Conservation (phyloP, 129 eudicot genomes). For the Tagetes erecta region DNA sequence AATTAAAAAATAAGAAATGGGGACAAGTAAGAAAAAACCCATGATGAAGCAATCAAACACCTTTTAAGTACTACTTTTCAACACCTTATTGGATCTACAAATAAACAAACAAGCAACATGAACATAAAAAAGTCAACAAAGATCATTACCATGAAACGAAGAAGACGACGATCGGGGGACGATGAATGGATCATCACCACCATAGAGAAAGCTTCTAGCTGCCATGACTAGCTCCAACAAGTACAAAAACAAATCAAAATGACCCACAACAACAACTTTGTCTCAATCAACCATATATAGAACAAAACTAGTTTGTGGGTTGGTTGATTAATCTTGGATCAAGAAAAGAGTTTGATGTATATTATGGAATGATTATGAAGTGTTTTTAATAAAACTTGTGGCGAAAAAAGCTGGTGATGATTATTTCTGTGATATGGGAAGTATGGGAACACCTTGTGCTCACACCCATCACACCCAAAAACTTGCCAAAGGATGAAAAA, state of each 20-base stretch:
- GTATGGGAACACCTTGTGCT: constrained; percentile 79
- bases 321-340: background rate
- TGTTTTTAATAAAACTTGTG: constrained; percentile 48
- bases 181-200: constrained; percentile 49
- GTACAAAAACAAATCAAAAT: background rate
- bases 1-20: background rate
- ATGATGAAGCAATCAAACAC: constrained; percentile 32
- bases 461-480: constrained; percentile 59
- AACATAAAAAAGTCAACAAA: constrained; percentile 20
- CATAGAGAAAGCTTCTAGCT: constrained; percentile 49
- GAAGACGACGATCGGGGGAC: constrained; percentile 49
- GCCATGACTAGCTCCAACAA: constrained; percentile 40
- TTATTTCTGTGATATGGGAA: constrained; percentile 86
- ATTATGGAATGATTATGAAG: background rate
- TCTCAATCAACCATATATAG: constrained; percentile 42
- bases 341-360: constrained; percentile 13
- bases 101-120: constrained; percentile 2
- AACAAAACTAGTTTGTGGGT: constrained; percentile 11
- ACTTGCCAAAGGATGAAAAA: constrained; percentile 13
- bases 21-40: background rate
- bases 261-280: background rate
- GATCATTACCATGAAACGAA: constrained; percentile 38
- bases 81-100: constrained; percentile 19
- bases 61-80: background rate
- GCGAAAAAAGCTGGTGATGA: constrained; percentile 89